Conservation (phyloP, 2,329 filamentous ascomycete genomes). For the Colletotrichum eremochloae region DNA sequence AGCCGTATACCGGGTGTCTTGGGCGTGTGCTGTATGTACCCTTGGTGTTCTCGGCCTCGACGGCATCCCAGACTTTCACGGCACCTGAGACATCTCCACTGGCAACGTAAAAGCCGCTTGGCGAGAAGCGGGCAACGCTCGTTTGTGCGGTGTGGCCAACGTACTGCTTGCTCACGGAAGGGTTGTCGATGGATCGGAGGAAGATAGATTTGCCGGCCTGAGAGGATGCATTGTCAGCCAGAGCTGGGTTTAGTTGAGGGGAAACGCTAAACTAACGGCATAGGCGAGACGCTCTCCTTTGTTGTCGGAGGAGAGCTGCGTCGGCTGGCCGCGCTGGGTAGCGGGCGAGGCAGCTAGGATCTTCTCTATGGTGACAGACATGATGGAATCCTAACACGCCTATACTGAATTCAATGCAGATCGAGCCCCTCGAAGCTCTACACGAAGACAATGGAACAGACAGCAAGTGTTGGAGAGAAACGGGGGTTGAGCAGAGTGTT, state of each 20-base stretch:
- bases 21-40: slow-evolving; percentile 56
- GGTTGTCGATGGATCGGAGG: slow-evolving; percentile 92
- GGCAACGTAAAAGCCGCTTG: slow-evolving; percentile 94
- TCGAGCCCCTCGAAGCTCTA: slow-evolving; percentile 13
- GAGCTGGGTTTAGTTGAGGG: not conserved
- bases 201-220: slow-evolving; percentile 98
- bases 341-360: slow-evolving; percentile 89
- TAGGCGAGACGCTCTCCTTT: slow-evolving; percentile 95
- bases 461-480: slow-evolving; percentile 11
- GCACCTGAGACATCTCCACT: slow-evolving; percentile 88
- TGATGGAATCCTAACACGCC: slow-evolving; percentile 42
- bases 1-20: not conserved
- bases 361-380: slow-evolving; percentile 71
- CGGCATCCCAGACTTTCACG: slow-evolving; percentile 93
- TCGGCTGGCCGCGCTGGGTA: slow-evolving; percentile 82
- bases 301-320: slow-evolving; percentile 86
- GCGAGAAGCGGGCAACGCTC: slow-evolving; percentile 93
- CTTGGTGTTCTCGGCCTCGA: slow-evolving; percentile 87
- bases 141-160: slow-evolving; percentile 90
- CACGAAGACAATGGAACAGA: not conserved
- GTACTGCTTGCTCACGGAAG: slow-evolving; percentile 88
- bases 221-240: slow-evolving; percentile 5
- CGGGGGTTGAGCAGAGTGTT: slow-evolving; percentile 13
- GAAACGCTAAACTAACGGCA: slow-evolving; percentile 72
- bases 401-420: not conserved